Conservation (phyloP, 352 stramenopile genomes). For the Phytophthora syringae region DNA sequence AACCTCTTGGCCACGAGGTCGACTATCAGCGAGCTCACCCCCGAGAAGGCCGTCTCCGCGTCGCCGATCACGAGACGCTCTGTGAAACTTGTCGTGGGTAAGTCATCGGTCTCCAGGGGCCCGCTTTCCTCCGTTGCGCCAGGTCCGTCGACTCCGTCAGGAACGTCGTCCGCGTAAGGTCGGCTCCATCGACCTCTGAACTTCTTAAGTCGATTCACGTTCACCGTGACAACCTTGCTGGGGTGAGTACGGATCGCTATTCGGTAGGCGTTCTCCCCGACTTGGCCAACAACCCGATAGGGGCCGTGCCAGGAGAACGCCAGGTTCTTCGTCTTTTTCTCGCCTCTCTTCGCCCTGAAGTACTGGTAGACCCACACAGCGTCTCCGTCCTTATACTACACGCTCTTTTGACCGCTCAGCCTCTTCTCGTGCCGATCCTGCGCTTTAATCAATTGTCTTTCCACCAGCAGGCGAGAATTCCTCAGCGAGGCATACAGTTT, state of each 20-base stretch:
- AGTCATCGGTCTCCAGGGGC: no score
- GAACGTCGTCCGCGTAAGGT: not conserved
- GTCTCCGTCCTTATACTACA: not conserved
- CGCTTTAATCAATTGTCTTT: slow-evolving; percentile 10
- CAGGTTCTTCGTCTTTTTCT: not conserved
- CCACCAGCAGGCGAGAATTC: slow-evolving; percentile 1
- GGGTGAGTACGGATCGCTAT: not conserved
- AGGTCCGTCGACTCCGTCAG: not conserved
- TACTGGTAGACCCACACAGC: not conserved
- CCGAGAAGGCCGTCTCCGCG: no score
- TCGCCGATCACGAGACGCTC: no score
- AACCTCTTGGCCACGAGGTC: no score
- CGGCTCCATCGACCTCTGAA: not conserved
- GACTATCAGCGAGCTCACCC: no score
- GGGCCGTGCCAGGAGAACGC: slow-evolving; percentile 3
- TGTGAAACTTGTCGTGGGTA: no score
- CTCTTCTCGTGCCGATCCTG: slow-evolving; percentile 5
- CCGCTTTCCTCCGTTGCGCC: no score
- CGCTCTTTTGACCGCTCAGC: not conserved
- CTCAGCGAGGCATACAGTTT: not conserved
- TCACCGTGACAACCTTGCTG: not conserved
- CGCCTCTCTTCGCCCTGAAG: not conserved
- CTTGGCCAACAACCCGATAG: not conserved
- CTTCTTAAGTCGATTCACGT: slow-evolving; percentile 10
- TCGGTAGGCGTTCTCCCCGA: not conserved